Conservation (phyloP, 805 yeast species). For the Monosporozyma aerobia region DNA sequence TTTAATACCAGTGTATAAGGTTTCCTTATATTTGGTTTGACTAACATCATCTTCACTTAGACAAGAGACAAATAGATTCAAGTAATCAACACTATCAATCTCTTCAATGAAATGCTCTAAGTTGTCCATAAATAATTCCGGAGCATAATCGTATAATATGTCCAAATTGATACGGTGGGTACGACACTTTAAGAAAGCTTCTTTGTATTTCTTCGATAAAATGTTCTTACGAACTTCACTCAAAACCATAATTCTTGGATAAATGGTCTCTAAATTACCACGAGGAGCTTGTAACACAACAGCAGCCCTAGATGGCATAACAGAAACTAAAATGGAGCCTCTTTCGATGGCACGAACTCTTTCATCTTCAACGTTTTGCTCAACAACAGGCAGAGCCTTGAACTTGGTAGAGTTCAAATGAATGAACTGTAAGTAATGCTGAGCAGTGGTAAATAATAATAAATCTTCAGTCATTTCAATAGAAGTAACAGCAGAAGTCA, state of each 20-base stretch:
- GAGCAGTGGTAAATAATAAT: slow-evolving; percentile 79
- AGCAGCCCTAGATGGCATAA: slow-evolving; percentile 72
- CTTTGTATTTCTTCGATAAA: slow-evolving; percentile 43
- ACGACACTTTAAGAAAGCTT: slow-evolving; percentile 80
- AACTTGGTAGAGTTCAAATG: slow-evolving; percentile 46
- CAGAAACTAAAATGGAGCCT: slow-evolving; percentile 76
- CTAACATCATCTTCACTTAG: slow-evolving; percentile 81
- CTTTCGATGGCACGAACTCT: slow-evolving; percentile 83
- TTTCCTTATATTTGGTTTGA: slow-evolving; percentile 71
- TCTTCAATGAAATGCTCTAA: slow-evolving; percentile 61
- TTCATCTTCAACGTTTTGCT: slow-evolving; percentile 50
- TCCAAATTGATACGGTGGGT: slow-evolving; percentile 88
- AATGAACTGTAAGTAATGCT: slow-evolving; percentile 69
- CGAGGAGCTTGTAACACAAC: slow-evolving; percentile 90
- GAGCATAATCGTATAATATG: slow-evolving; percentile 79
- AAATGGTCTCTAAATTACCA: slow-evolving; percentile 90
- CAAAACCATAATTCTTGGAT: slow-evolving; percentile 86
- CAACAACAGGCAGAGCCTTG: slow-evolving; percentile 33
- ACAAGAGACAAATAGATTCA: slow-evolving; percentile 82
- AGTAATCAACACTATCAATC: slow-evolving; percentile 59
- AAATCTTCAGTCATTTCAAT: slow-evolving; percentile 61
- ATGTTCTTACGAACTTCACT: slow-evolving; percentile 72
- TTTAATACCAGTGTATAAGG: slow-evolving; percentile 31
- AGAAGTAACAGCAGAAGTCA: slow-evolving; percentile 76
- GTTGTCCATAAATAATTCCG: slow-evolving; percentile 54